These are phyloP conservation scores for Epichloe hybrida DNA, from an alignment of 2,329 filamentous ascomycete genomes.

Conservation along the genomic window DNA sequence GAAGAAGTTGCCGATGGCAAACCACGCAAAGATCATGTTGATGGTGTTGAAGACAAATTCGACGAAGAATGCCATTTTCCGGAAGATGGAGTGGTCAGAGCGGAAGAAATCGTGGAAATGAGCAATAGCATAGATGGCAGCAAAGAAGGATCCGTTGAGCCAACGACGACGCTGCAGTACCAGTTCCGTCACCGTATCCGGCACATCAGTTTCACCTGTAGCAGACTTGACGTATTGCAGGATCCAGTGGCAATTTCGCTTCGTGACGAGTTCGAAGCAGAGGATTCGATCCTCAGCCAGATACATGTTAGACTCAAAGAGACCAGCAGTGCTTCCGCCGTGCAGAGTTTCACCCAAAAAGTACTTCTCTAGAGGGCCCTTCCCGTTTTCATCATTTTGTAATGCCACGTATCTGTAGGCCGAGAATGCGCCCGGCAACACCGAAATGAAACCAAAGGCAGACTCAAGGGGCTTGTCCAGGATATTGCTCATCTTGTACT, in stretches of 20 bases:
- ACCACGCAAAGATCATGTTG: slow-evolving; percentile 98
- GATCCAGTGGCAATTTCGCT: slow-evolving; percentile 95
- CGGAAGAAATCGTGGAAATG: slow-evolving; percentile 96
- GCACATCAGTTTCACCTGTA: slow-evolving; percentile 92
- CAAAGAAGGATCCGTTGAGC: slow-evolving; percentile 98
- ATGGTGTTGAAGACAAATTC: slow-evolving; percentile 91
- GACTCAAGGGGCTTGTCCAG: slow-evolving; percentile 95
- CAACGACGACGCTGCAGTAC: slow-evolving; percentile 92
- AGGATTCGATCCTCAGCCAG: slow-evolving; percentile 96
- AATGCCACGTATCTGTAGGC: slow-evolving; percentile 90
- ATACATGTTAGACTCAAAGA: slow-evolving; percentile 99
- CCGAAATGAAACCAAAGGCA: slow-evolving; percentile 93
- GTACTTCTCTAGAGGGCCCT: slow-evolving; percentile 90
- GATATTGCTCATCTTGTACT: slow-evolving; percentile 99
- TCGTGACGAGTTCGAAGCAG: slow-evolving; percentile 95
- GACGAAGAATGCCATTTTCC: slow-evolving; percentile 80
- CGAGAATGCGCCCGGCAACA: slow-evolving; percentile 95
- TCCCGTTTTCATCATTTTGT: slow-evolving; percentile 90
- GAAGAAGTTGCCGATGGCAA: slow-evolving; percentile 97
- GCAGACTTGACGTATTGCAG: slow-evolving; percentile 97
- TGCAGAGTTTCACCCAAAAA: slow-evolving; percentile 97
- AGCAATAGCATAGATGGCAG: slow-evolving; percentile 83
- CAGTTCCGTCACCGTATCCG: slow-evolving; percentile 84
- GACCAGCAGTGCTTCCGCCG: slow-evolving; percentile 76
- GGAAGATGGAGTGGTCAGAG: slow-evolving; percentile 73